These are phyloP conservation scores for Tetrapyrgos nigripes DNA, from an alignment of 1,284 basidiomycete genomes.

Conservation along the genomic window DNA sequence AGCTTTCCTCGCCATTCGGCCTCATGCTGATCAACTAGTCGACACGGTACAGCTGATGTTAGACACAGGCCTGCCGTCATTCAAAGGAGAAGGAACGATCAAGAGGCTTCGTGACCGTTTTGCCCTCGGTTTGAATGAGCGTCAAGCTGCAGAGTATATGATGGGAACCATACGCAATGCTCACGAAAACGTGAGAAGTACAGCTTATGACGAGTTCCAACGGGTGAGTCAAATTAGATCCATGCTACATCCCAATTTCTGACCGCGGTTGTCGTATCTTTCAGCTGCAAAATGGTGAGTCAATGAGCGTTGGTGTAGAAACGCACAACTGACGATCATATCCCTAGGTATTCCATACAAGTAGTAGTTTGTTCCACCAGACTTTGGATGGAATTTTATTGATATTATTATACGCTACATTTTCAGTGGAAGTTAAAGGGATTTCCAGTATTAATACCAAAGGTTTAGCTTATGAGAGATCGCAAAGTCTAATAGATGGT, in stretches of 20 bases:
- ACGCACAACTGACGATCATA: slow-evolving; percentile 11
- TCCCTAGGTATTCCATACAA: slow-evolving; percentile 59
- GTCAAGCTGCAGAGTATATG: slow-evolving; percentile 94
- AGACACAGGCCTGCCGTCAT: slow-evolving; percentile 92
- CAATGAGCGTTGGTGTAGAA: too few relatives aligned
- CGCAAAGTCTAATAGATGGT: not conserved
- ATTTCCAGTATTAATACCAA: too few relatives aligned
- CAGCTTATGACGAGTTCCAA: slow-evolving; percentile 94
- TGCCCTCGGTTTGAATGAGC: slow-evolving; percentile 82
- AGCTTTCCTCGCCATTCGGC: slow-evolving; percentile 94
- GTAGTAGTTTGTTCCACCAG: slow-evolving; percentile 25
- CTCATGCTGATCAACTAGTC: slow-evolving; percentile 89
- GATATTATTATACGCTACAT: not conserved
- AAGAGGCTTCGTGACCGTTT: slow-evolving; percentile 89
- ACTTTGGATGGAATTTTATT: not conserved
- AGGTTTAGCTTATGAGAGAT: not conserved
- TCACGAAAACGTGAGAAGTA: slow-evolving; percentile 92
- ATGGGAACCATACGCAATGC: slow-evolving; percentile 90
- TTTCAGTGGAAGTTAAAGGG: not conserved
- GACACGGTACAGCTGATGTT: slow-evolving; percentile 94
- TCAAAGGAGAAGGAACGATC: slow-evolving; percentile 96
- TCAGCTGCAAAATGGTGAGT: slow-evolving; percentile 61
- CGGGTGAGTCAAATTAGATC: slow-evolving; percentile 62
- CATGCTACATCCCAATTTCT: not conserved
- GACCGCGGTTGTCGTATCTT: not conserved